phyloP scores from a whole-genome alignment of 345 rosid genomes.

The Balakata baccata region DNA sequence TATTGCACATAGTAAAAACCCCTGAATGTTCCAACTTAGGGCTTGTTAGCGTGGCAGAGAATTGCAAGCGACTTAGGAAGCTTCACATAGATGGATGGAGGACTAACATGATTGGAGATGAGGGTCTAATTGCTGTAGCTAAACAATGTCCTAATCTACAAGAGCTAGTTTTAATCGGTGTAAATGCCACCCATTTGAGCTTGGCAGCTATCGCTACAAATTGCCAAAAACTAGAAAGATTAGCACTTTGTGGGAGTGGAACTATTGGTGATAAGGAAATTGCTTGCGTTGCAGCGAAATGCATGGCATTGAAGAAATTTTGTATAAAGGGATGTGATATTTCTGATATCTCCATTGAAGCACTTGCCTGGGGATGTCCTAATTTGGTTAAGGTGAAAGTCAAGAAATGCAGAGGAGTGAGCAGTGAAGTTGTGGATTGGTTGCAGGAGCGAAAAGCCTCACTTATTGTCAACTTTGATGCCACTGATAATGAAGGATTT shows the following conservation, averaged over 20 bases:
- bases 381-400: slow-evolving; percentile 75
- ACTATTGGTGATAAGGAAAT: slow-evolving; percentile 67
- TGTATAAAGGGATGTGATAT: slow-evolving; percentile 77
- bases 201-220: slow-evolving; percentile 47
- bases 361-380: slow-evolving; percentile 74
- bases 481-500: slow-evolving; percentile 34
- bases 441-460: slow-evolving; percentile 49
- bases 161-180: slow-evolving; percentile 80
- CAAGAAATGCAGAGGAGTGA: slow-evolving; percentile 71
- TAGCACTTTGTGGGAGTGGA: slow-evolving; percentile 74
- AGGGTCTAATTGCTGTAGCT: slow-evolving; percentile 70
- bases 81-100: slow-evolving; percentile 91
- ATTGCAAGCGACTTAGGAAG: slow-evolving; percentile 67
- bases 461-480: slow-evolving; percentile 60
- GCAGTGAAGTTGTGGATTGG: slow-evolving; percentile 51
- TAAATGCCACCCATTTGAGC: slow-evolving; percentile 58
- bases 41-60: slow-evolving; percentile 55
- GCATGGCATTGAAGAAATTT: slow-evolving; percentile 62
- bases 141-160: slow-evolving; percentile 58
- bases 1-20: slow-evolving; percentile 65
- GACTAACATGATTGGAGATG: slow-evolving; percentile 76
- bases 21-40: slow-evolving; percentile 77
- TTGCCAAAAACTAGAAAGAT: slow-evolving; percentile 61
- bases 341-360: slow-evolving; percentile 61
- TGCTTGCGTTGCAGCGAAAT: slow-evolving; percentile 64